These are phyloP conservation scores for Aspergillus clavatus DNA, from an alignment of 2,329 filamentous ascomycete species.

Conservation along the genomic window DNA sequence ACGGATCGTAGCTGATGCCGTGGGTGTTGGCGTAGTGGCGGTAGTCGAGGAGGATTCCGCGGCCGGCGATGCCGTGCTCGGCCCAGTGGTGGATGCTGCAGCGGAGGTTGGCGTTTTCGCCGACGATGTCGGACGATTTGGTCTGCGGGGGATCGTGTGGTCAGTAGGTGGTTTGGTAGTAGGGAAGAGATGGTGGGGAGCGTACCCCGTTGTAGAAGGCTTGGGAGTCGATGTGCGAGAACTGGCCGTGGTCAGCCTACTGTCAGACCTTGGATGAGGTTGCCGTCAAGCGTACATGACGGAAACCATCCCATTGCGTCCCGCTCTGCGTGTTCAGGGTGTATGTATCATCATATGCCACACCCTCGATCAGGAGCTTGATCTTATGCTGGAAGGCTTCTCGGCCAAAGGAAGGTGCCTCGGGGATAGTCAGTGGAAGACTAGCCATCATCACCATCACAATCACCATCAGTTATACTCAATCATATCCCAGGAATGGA, in stretches of 20 bases:
- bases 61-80: constrained; percentile 39
- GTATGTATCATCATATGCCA: constrained; percentile 44
- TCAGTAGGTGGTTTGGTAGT: too few relatives aligned
- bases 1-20: constrained; percentile 49
- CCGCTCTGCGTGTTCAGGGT: constrained; percentile 47
- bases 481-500: neutral
- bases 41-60: constrained; percentile 42
- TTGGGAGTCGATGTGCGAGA: constrained; percentile 34
- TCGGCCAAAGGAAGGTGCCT: constrained; percentile 50
- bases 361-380: constrained; percentile 36
- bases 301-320: constrained; percentile 49
- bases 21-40: constrained; percentile 47
- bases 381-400: constrained; percentile 53
- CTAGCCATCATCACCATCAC: too few relatives aligned
- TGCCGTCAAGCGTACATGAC: constrained; percentile 41
- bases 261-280: too few relatives aligned
- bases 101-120: constrained; percentile 31
- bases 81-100: constrained; percentile 44
- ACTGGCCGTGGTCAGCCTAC: constrained; percentile 19
- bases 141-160: too few relatives aligned
- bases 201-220: constrained; percentile 41
- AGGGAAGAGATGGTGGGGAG: neutral
- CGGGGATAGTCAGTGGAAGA: constrained; percentile 50
- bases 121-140: constrained; percentile 32
- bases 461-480: neutral